These are phyloP conservation scores for Yamadazyma endophytica DNA, from an alignment of 805 yeast genomes.

Conservation along the genomic window DNA sequence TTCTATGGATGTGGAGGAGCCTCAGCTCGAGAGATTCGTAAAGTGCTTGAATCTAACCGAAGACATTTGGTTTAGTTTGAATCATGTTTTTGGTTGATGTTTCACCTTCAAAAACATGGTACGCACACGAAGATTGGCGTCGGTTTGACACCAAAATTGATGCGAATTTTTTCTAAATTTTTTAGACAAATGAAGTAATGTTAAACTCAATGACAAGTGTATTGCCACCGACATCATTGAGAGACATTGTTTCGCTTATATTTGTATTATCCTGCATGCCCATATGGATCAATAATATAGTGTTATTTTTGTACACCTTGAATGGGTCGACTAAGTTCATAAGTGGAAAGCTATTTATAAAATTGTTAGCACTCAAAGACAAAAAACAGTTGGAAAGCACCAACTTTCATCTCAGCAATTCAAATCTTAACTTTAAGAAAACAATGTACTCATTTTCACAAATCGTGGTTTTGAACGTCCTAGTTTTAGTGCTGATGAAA, in stretches of 20 bases:
- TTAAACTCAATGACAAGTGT: conserved; percentile 8
- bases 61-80: conserved; percentile 21
- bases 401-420: conserved; percentile 8
- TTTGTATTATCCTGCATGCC: conserved; percentile 27
- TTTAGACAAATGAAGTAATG: conserved; percentile 4
- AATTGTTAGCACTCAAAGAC: conserved; percentile 12
- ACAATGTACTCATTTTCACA: conserved; percentile 16
- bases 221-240: conserved; percentile 21
- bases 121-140: conserved; percentile 1
- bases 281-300: conserved; percentile 4
- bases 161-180: conserved; percentile 1
- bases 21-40: conserved; percentile 14
- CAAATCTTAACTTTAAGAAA: conserved; percentile 7
- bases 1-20: conserved; percentile 21
- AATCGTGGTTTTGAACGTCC: conserved; percentile 19
- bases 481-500: conserved; percentile 19
- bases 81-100: conserved; percentile 7
- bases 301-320: conserved; percentile 19
- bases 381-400: conserved; percentile 10
- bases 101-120: background rate
- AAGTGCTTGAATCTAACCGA: conserved; percentile 28
- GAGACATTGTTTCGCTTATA: conserved; percentile 30
- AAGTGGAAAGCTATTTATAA: conserved; percentile 23
- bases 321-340: conserved; percentile 26
- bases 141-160: background rate